phyloP scores from a whole-genome alignment of 805 yeast species.

The Metschnikowia colocasiae region DNA sequence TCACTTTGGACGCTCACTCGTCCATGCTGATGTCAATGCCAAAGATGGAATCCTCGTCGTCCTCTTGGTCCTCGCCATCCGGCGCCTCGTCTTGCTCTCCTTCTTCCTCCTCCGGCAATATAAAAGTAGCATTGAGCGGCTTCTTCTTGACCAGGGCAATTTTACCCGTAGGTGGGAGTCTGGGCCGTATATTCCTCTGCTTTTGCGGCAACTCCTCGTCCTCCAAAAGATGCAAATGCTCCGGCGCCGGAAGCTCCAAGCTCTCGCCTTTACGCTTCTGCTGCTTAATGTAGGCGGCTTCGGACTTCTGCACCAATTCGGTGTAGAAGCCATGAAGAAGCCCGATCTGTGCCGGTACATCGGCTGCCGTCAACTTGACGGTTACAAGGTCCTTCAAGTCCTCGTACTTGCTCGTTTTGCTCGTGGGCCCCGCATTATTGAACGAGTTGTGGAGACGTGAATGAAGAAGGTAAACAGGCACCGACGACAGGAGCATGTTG shows the following conservation, averaged over 20 bases:
- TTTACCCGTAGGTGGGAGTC: conserved; percentile 89
- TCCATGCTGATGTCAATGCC: conserved; percentile 5
- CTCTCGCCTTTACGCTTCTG: conserved; percentile 41
- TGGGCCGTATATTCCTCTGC: conserved; percentile 68
- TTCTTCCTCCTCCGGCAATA: conserved; percentile 21
- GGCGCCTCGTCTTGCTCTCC: not conserved
- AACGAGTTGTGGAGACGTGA: conserved; percentile 64
- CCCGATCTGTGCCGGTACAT: conserved; percentile 53
- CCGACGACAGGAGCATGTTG: conserved; percentile 75
- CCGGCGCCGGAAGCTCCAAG: conserved; percentile 38
- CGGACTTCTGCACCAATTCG: conserved; percentile 40
- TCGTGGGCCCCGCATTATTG: conserved; percentile 40
- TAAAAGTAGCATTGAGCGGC: conserved; percentile 25
- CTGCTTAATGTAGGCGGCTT: conserved; percentile 37
- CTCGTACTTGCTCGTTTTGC: conserved; percentile 54
- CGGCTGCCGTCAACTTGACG: conserved; percentile 49
- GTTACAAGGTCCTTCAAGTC: conserved; percentile 59
- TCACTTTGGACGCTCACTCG: not conserved
- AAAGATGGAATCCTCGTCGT: conserved; percentile 2
- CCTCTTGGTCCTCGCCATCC: not conserved
- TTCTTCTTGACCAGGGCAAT: conserved; percentile 68
- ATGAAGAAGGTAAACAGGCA: conserved; percentile 86
- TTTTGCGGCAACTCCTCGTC: conserved; percentile 84
- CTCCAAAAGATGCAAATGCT: conserved; percentile 48
- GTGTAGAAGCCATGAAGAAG: conserved; percentile 52